Percentiles rank a stretch among this genome's conserved stretches.
Conservation (phyloP, 768 basidiomycete genomes). For the Tylopilus plumbeoviolaceoides region DNA sequence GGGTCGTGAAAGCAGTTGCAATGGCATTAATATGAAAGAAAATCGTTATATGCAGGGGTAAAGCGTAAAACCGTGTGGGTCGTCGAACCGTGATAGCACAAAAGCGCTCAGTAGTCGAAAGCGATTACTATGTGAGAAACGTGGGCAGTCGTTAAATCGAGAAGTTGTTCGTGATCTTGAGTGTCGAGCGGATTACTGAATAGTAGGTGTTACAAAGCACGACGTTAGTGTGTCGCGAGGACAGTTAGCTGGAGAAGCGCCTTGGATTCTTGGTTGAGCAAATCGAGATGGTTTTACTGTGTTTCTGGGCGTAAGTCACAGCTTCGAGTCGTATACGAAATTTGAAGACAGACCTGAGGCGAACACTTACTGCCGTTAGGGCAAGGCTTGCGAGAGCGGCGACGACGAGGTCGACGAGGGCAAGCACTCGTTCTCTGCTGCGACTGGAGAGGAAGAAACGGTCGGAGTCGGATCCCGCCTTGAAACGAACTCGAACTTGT, state of each 20-base stretch:
- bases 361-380: slow-evolving; percentile 25
- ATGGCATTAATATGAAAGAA: slow-evolving; percentile 26
- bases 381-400: slow-evolving; percentile 18
- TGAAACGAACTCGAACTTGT: slow-evolving; percentile 31
- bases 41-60: slow-evolving; percentile 23
- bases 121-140: slow-evolving; percentile 7
- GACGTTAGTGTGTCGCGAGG: slow-evolving; percentile 13
- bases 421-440: slow-evolving; percentile 20
- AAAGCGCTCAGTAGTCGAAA: slow-evolving; percentile 13
- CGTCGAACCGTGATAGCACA: slow-evolving; percentile 28
- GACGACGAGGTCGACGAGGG: slow-evolving; percentile 17
- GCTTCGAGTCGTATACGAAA: neutral
- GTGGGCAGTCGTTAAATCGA: slow-evolving; percentile 23
- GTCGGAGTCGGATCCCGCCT: neutral
- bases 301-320: neutral
- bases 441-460: slow-evolving; percentile 19
- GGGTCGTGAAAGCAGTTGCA: slow-evolving; percentile 30
- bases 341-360: slow-evolving; percentile 19
- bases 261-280: slow-evolving; percentile 21
- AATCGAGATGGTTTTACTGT: slow-evolving; percentile 13
- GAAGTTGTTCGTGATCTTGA: slow-evolving; percentile 20
- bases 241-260: slow-evolving; percentile 25
- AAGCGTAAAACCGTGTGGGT: slow-evolving; percentile 15
- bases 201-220: slow-evolving; percentile 12
- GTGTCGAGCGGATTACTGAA: slow-evolving; percentile 5